Evolutionary conservation across 371 early-diverging fungal species (phyloP), one percentile per base, ranked within the genome.

Genomic region (Fennellomyces sp.): DNA sequence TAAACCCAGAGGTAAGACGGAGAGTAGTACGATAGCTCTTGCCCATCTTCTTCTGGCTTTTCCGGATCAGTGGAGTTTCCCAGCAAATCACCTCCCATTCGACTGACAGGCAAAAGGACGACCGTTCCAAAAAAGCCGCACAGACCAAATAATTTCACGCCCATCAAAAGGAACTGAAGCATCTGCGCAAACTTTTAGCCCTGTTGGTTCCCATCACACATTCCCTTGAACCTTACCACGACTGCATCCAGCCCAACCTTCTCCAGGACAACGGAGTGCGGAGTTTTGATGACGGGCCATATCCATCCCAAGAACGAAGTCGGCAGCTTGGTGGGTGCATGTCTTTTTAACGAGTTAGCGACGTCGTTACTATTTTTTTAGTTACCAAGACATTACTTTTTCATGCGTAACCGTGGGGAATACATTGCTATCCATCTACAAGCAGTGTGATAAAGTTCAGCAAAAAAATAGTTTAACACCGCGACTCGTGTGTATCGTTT

Each of bases 221-320:
- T 39, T 23, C 41, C 29, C n/a, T n/a, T 35, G 21, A 45, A 19
- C 56, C 54, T 51, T 70, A 74, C 78, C 78, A 89, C 85, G 21
- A 86, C 87, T 0, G 89, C 88, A 64, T 89, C 89, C 13, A 89
- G 64, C 17, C 89, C 89, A 28, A 86, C 83, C 64, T 86, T 78
- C 23, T 88, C 80, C 29, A 88, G 67, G 12, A 86, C 65, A 23
- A 82, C 84, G 7, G 74, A 68, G 52, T 88, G 79, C 2, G 84
- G 75, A 17, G 81, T 82, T 38, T 72, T 72, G 29, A 85, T 50
- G 28, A 88, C 57, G 21, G 86, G 83, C 17, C 75, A 60, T 55
- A 88, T 84, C 88, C 88, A 88, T 21, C 85, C 85, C 65, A 88
- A 82, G 41, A 88, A 82, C 5, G 77, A 73, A 10, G 68, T 53